Base-by-base conservation (phyloP, 2,329 filamentous ascomycete species). In the Geosmithia flava region DNA sequence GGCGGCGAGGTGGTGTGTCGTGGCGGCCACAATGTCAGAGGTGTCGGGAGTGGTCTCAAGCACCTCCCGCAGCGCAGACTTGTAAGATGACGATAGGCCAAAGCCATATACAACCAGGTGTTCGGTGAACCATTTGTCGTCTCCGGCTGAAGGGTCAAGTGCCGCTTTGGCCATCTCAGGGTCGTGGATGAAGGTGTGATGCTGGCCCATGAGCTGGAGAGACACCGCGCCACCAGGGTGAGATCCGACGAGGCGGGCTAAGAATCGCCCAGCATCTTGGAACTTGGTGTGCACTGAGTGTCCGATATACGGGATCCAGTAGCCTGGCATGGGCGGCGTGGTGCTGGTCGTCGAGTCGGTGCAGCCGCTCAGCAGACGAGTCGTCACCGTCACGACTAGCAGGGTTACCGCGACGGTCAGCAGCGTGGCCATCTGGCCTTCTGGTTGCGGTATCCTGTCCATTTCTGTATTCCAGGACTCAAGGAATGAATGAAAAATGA, bases 151-250 rank as follows among this genome's bases (percentile, higher is more conserved):
- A 1, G 50, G 55, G 23, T 58, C 59, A 3, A 37, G 33, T 13
- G 33, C 33, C n/a, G n/a, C n/a, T 4, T 54, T 49, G 2, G 53
- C 51, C 1, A 68, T 53, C 3, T 55, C 55, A 1, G 65, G 64
- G 3, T 59, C 58, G 52, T 61, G 59, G 1, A 68, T 48, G 30
- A 69, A 57, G 20, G 56, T 57, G 48, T 68, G 63, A 11, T 56
- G 54, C n/a, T 48, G 56, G 42, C 62, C 58, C 7, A 65, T 53
- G 6, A 68, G 46, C 6, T 55, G 53, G 16, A 68, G 53, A 1
- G 64, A 62, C 50, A 68, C 67, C 20, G 62, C 53, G 30, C 66
- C 66, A 13, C 61, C 53, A 0, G 59, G 51, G 44, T 63, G 66
- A 20, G 54, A 54, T 23, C 57, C 53, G n/a, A 59, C 56, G 19